Conservation (phyloP, 148 eudicot species). For the Mesembryanthemum crystallinum region DNA sequence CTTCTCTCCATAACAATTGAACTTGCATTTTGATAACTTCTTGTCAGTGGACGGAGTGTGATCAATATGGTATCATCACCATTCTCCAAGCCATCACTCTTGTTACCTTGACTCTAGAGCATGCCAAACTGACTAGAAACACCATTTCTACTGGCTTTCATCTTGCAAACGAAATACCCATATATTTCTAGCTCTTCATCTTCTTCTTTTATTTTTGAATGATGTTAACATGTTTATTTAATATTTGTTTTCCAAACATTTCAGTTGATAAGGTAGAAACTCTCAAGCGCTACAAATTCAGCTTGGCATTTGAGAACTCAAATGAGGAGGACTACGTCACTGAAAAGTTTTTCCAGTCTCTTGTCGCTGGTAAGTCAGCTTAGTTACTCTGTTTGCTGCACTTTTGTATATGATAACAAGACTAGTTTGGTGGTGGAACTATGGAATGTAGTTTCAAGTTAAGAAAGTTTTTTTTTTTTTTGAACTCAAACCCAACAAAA, state of each 20-base stretch:
- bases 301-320: conserved; percentile 97
- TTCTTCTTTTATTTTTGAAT: not conserved
- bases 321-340: conserved; percentile 98
- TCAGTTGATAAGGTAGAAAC: conserved; percentile 91
- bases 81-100: no score
- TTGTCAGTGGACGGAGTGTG: not conserved
- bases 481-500: not conserved
- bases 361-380: conserved; percentile 75
- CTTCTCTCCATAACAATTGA: not conserved
- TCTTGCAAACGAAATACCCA: not conserved
- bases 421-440: conserved; percentile 2
- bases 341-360: conserved; percentile 94
- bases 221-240: not conserved
- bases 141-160: not conserved
- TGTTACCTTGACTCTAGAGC: not conserved
- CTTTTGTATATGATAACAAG: not conserved
- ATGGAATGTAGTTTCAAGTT: not conserved
- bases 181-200: not conserved
- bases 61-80: not conserved
- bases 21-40: not conserved
- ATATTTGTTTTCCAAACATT: not conserved
- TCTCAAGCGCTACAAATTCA: conserved; percentile 78
- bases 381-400: not conserved
- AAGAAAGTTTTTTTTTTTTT: no score
- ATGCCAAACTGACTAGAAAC: not conserved